phyloP scores from a whole-genome alignment of 768 basidiomycete genomes.

The Trametes elegans region DNA sequence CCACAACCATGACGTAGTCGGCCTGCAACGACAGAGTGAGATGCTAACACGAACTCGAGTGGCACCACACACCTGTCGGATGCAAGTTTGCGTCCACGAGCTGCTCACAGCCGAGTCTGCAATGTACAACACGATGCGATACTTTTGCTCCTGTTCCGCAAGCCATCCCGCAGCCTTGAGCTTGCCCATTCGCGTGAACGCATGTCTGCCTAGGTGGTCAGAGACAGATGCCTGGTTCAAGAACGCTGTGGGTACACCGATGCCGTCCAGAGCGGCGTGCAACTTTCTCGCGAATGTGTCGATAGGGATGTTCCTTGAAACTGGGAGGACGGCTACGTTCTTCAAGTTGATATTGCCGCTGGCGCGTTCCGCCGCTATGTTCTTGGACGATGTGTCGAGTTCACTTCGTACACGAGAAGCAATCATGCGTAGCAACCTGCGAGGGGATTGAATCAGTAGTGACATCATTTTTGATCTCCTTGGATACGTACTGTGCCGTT shows the following conservation, averaged over 20 bases:
- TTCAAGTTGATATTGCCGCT: slow-evolving; percentile 86
- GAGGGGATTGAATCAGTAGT: background rate
- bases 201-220: slow-evolving; percentile 88
- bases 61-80: slow-evolving; percentile 69
- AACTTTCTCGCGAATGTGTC: slow-evolving; percentile 89
- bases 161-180: slow-evolving; percentile 94
- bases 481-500: slow-evolving; percentile 65
- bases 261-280: slow-evolving; percentile 82
- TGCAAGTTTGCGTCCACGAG: slow-evolving; percentile 98
- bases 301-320: slow-evolving; percentile 83
- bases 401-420: slow-evolving; percentile 89
- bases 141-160: slow-evolving; percentile 93
- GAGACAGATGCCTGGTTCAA: slow-evolving; percentile 94
- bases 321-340: slow-evolving; percentile 91
- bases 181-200: slow-evolving; percentile 96
- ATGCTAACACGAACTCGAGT: no score
- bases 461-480: background rate
- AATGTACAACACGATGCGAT: slow-evolving; percentile 91
- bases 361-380: slow-evolving; percentile 56
- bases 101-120: slow-evolving; percentile 94
- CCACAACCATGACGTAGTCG: slow-evolving; percentile 91
- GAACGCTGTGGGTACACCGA: slow-evolving; percentile 90
- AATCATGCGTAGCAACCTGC: slow-evolving; percentile 79
- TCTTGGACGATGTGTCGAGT: slow-evolving; percentile 61
- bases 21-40: slow-evolving; percentile 45